Evolutionary conservation across 768 basidiomycete genomes (phyloP).

Genomic region (Aureoboletus auriporus): DNA sequence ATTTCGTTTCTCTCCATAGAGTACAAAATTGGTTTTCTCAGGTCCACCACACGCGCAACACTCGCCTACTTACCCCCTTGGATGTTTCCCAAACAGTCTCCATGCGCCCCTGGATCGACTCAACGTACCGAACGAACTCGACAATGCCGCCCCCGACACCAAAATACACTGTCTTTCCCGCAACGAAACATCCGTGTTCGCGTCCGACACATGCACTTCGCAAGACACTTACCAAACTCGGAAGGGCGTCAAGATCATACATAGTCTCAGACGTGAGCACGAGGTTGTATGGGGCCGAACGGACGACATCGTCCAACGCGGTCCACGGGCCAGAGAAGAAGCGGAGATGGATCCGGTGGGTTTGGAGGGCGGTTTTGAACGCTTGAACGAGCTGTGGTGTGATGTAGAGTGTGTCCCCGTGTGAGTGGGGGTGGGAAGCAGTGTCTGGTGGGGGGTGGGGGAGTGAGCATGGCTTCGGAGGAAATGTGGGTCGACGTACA

Average conservation of each 20-base stretch:
- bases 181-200: slow-evolving; percentile 61
- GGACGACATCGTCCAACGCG: slow-evolving; percentile 33
- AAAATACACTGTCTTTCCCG: slow-evolving; percentile 91
- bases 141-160: slow-evolving; percentile 88
- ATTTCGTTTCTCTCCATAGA: too few species aligned
- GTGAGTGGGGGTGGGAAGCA: slow-evolving; percentile 33
- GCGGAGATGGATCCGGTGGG: slow-evolving; percentile 53
- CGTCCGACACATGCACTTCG: slow-evolving; percentile 31
- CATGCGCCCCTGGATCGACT: slow-evolving; percentile 36
- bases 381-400: slow-evolving; percentile 58
- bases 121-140: slow-evolving; percentile 62
- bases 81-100: slow-evolving; percentile 62
- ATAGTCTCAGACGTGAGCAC: slow-evolving; percentile 93
- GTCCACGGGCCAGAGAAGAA: slow-evolving; percentile 88
- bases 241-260: slow-evolving; percentile 66
- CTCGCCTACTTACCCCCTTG: slow-evolving; percentile 67
- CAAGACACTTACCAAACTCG: slow-evolving; percentile 54
- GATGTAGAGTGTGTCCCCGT: slow-evolving; percentile 32
- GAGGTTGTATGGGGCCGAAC: slow-evolving; percentile 50
- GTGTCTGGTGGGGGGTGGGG: slow-evolving; percentile 42
- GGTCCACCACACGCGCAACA: slow-evolving; percentile 61
- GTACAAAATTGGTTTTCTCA: not conserved
- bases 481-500: slow-evolving; percentile 46
- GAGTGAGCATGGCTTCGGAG: too few species aligned
- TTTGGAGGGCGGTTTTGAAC: slow-evolving; percentile 57